Base-by-base conservation (phyloP, 2,329 filamentous ascomycete species). In the Aspergillus fischeri region DNA sequence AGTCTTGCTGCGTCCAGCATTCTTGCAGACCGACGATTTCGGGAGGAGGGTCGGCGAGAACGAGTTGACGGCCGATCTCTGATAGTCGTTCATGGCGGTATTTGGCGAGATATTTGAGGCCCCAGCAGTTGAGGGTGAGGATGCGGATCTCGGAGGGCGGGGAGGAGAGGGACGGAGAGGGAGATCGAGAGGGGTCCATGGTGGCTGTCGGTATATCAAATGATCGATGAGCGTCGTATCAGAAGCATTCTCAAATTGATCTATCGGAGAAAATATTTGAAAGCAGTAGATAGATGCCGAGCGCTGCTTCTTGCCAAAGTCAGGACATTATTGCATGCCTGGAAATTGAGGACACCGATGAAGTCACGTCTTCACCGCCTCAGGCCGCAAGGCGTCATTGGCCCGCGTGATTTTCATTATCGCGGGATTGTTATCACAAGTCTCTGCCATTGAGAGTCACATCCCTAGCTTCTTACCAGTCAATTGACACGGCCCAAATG, bases 121-220 rank as follows among this genome's bases (percentile, higher is more conserved):
- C 94, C 93, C 94, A 97, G 84, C 92, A 97, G 77, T 99, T 99
- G 73, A 96, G 85, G 4, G 91, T 94, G 63, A 97, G 78, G 65
- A 97, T 81, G 69, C 89, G 88, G 70, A 97, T 83, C 57, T 87
- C 82, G 32, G 77, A 77, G 20, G 82, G 73, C 6, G 84, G 63
- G 69, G 72, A 59, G 47, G 56, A 51, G 47, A 65, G 52, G 50
- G 48, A 66, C 52, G 20, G 53, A 54, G 24, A 55, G 44, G 24
- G 54, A 56, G 14, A 59, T 51, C 44, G 62, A 57, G 54, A 44
- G 49, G 49, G 49, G 42, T 38, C 8, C 38, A 42, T 60, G 21
- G 45, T 47, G 32, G 8, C 11, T 44, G 41, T 11, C 41, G 20
- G 7, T 20, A 44, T 45, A 45, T 45, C 21, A 45, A 24, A 10